Conservation (phyloP, 192 early-diverging fungal species). For the Phycomyces nitens region DNA sequence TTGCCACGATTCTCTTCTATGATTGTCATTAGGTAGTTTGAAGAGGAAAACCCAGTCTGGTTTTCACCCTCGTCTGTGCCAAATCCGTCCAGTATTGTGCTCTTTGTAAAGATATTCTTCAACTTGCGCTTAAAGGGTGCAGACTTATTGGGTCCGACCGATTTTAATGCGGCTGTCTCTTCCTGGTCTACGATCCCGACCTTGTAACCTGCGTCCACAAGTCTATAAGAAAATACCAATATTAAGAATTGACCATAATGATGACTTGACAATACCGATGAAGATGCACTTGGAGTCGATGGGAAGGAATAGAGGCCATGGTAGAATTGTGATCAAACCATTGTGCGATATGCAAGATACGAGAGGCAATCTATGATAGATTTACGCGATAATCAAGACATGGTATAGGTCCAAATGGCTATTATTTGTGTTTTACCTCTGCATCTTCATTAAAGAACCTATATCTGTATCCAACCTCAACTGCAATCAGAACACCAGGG, state of each 20-base stretch:
- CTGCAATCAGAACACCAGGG: slow-evolving; percentile 70
- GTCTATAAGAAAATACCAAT: slow-evolving; percentile 31
- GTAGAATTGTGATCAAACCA: slow-evolving; percentile 76
- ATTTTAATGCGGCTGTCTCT: slow-evolving; percentile 86
- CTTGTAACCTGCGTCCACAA: slow-evolving; percentile 80
- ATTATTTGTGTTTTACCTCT: slow-evolving; percentile 42
- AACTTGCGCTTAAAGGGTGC: slow-evolving; percentile 66
- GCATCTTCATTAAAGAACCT: slow-evolving; percentile 91
- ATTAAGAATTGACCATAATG: neutral
- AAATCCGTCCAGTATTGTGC: slow-evolving; percentile 48
- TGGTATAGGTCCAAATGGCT: too few species aligned
- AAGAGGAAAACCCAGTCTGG: slow-evolving; percentile 6
- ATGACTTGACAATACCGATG: slow-evolving; percentile 46
- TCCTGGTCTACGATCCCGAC: slow-evolving; percentile 82
- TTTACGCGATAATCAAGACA: neutral
- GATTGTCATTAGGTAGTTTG: slow-evolving; percentile 51
- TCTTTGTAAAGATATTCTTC: slow-evolving; percentile 66
- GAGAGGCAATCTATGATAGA: slow-evolving; percentile 59
- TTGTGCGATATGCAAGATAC: slow-evolving; percentile 76
- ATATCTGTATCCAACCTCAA: slow-evolving; percentile 96
- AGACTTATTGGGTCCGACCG: slow-evolving; percentile 60
- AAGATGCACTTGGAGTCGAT: slow-evolving; percentile 79
- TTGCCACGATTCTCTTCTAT: slow-evolving; percentile 42
- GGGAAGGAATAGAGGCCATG: slow-evolving; percentile 76
- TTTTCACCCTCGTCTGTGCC: neutral